Percentiles rank a stretch among this genome's conserved stretches.
phyloP scores from a whole-genome alignment of 2,329 filamentous ascomycete species.

The Juglanconis sp. region DNA sequence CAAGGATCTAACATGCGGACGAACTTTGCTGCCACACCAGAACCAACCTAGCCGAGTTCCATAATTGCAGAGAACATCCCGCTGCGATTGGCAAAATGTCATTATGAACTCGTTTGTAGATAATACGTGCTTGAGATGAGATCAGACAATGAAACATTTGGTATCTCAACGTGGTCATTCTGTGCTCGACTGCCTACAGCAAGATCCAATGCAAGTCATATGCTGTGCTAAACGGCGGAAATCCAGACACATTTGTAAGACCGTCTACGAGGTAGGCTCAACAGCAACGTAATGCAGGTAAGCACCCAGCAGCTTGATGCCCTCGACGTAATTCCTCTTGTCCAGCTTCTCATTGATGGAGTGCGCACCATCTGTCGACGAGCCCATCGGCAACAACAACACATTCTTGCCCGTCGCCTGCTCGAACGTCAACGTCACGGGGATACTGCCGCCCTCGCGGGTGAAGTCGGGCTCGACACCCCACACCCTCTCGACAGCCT shows the following conservation, averaged over 20 bases:
- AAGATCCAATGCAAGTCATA: neutral
- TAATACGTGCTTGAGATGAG: neutral
- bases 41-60: too few species aligned
- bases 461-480: conserved; percentile 92
- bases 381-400: conserved; percentile 91
- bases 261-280: conserved; percentile 56
- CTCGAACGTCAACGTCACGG: conserved; percentile 95
- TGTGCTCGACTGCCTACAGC: neutral
- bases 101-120: neutral
- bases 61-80: too few species aligned
- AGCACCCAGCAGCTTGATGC: conserved; percentile 89
- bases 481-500: conserved; percentile 95
- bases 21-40: too few species aligned
- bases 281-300: conserved; percentile 96
- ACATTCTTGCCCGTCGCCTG: conserved; percentile 98
- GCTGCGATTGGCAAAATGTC: too few species aligned
- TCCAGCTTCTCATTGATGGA: conserved; percentile 99
- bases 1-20: too few species aligned
- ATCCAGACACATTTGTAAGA: too few species aligned
- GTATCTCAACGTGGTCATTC: neutral
- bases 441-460: conserved; percentile 94
- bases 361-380: conserved; percentile 92
- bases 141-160: too few species aligned
- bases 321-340: conserved; percentile 96
- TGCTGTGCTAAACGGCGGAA: neutral